Conservation (phyloP, 192 early-diverging fungal species). For the Umbelopsis sp. region DNA sequence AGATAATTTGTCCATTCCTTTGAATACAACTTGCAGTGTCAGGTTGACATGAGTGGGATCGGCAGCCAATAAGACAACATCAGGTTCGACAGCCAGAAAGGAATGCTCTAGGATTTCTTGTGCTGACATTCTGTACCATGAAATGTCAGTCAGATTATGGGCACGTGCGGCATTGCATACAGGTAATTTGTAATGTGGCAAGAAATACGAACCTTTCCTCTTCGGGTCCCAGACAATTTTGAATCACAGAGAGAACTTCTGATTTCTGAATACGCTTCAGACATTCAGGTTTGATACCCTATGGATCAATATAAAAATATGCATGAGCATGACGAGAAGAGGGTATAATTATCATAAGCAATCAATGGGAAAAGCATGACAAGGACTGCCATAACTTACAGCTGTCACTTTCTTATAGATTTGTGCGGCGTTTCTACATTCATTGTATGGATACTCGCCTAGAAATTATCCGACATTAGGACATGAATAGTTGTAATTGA, state of each 20-base stretch:
- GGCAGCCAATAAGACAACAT: constrained; percentile 44
- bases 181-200: too few species aligned
- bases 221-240: constrained; percentile 65
- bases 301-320: background rate
- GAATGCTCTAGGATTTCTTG: constrained; percentile 57
- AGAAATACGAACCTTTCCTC: constrained; percentile 39
- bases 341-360: background rate
- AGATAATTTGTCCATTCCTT: constrained; percentile 61
- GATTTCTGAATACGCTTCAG: constrained; percentile 58
- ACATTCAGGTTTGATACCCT: constrained; percentile 73
- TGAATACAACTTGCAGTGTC: constrained; percentile 53
- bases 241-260: constrained; percentile 65
- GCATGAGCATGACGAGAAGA: background rate
- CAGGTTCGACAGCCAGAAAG: constrained; percentile 50
- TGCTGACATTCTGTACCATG: constrained; percentile 43
- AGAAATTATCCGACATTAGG: background rate
- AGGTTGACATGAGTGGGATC: constrained; percentile 49
- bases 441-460: constrained; percentile 84
- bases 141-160: background rate
- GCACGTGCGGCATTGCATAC: too few species aligned
- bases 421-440: constrained; percentile 83
- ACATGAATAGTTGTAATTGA: background rate
- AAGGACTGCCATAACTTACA: constrained; percentile 33
- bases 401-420: constrained; percentile 79
- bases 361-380: background rate